Evolutionary conservation across 345 rosid species (phyloP).

Genomic region (Psidium guajava): DNA sequence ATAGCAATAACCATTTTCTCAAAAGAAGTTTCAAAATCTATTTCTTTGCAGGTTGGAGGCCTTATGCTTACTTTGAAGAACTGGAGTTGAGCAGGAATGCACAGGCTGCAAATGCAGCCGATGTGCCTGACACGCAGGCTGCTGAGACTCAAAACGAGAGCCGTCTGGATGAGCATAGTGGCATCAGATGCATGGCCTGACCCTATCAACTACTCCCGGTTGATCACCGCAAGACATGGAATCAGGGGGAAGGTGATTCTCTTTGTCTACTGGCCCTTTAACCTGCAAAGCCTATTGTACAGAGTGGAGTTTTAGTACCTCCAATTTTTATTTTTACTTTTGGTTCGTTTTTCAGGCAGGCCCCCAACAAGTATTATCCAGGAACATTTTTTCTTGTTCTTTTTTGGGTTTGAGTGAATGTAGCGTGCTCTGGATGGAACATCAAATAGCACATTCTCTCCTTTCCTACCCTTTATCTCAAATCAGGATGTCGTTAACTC

Average conservation of each 20-base stretch:
- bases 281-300: background rate
- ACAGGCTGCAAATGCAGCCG: background rate
- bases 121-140: background rate
- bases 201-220: background rate
- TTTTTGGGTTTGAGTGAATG: background rate
- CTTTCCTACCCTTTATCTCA: background rate
- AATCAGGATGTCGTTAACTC: background rate
- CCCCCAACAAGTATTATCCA: background rate
- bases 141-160: background rate
- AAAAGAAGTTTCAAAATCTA: background rate
- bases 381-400: background rate
- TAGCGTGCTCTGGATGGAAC: background rate
- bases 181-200: background rate
- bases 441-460: background rate
- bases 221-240: slow-evolving; percentile 9
- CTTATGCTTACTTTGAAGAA: background rate
- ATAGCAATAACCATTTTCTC: background rate
- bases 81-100: background rate
- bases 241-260: slow-evolving; percentile 35
- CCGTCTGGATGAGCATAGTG: background rate
- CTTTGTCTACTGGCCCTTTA: background rate
- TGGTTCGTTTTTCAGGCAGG: background rate
- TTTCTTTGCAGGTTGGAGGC: background rate
- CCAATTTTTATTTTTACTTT: background rate
- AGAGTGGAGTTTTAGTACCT: background rate